phyloP scores from a whole-genome alignment of 1,284 basidiomycete genomes.

The Kwoniella shivajii region DNA sequence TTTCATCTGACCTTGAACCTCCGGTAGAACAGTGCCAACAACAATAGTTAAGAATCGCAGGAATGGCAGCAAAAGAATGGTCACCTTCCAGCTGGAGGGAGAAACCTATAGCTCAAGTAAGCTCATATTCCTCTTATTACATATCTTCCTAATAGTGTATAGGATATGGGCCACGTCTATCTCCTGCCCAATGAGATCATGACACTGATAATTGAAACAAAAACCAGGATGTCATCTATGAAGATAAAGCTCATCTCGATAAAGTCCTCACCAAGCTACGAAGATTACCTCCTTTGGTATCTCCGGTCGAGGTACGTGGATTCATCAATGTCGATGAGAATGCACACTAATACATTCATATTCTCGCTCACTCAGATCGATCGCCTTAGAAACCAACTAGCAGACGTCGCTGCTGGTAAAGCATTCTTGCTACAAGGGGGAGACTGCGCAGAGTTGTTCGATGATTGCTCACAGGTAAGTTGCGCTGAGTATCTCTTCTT shows the following conservation, averaged over 20 bases:
- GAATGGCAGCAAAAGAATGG: constrained; percentile 50
- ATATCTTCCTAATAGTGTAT: too few species aligned
- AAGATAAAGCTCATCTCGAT: constrained; percentile 51
- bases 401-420: constrained; percentile 77
- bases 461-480: constrained; percentile 80
- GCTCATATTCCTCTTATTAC: constrained; percentile 5
- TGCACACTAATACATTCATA: background rate
- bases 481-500: background rate
- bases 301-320: constrained; percentile 74
- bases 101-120: constrained; percentile 69
- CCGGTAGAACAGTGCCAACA: background rate
- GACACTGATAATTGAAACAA: background rate
- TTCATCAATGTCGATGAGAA: background rate
- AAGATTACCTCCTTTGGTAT: constrained; percentile 81
- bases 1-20: too few species aligned
- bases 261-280: constrained; percentile 77
- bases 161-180: too few species aligned
- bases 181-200: background rate
- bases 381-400: constrained; percentile 75
- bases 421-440: constrained; percentile 96
- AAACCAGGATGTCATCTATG: constrained; percentile 53
- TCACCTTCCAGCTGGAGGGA: constrained; percentile 64
- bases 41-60: background rate
- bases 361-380: constrained; percentile 67
- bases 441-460: constrained; percentile 94